Evolutionary conservation across 2,329 filamentous ascomycete genomes (phyloP).

Genomic region (Xylaria sp.): DNA sequence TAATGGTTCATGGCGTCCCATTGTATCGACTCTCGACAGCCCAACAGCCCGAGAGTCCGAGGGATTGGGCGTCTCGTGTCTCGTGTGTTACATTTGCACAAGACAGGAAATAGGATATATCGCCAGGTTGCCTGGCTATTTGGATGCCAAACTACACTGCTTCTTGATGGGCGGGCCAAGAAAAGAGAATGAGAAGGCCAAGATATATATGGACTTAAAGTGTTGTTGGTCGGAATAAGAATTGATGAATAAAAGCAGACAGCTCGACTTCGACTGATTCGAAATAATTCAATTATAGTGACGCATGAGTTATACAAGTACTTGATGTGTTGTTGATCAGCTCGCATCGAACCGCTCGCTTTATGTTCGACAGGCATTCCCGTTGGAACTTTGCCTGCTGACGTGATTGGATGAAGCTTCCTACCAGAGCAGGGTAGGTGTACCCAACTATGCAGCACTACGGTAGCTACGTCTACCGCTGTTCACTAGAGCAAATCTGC

Average conservation of each 20-base stretch:
- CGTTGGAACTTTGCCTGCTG: not conserved
- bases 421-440: not conserved
- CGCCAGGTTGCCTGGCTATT: not conserved
- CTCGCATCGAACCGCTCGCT: not conserved
- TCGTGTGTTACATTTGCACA: slow-evolving; percentile 17
- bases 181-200: not conserved
- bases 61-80: not conserved
- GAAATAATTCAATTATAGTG: not conserved
- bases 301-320: not conserved
- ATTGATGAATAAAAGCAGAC: not conserved
- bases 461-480: not conserved
- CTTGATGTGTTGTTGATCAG: not conserved
- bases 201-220: not conserved
- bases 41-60: not conserved
- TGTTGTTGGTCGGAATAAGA: not conserved
- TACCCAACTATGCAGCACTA: too few species aligned
- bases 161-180: not conserved
- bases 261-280: not conserved
- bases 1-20: slow-evolving; percentile 66
- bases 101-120: not conserved
- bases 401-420: not conserved
- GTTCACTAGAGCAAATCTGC: not conserved
- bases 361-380: not conserved
- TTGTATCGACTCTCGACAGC: slow-evolving; percentile 45
- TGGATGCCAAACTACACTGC: not conserved